These are phyloP conservation scores for Lipomyces spencermartinsiae DNA, from an alignment of 805 yeast species.

Conservation along the genomic window DNA sequence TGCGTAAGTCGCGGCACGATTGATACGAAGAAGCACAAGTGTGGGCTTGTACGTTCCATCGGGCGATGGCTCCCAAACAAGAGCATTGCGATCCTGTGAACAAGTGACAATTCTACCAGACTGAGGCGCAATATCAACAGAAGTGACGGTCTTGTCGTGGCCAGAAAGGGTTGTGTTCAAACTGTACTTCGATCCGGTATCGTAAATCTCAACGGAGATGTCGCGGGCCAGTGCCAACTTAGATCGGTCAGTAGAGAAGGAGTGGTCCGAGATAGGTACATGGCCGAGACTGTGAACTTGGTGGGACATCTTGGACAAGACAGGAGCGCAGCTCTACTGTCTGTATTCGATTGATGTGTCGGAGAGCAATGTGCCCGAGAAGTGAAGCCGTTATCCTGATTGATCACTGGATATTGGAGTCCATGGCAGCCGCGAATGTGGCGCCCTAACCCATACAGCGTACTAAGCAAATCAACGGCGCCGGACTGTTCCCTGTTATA, in stretches of 20 bases:
- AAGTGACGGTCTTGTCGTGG: conserved; percentile 93
- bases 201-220: conserved; percentile 75
- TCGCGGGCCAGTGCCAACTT: conserved; percentile 83
- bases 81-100: conserved; percentile 96
- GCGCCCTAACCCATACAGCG: background rate
- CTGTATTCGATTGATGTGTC: background rate
- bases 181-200: conserved; percentile 59
- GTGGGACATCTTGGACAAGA: conserved; percentile 32
- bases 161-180: conserved; percentile 72
- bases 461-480: no score
- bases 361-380: background rate
- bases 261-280: conserved; percentile 88
- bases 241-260: conserved; percentile 72
- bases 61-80: conserved; percentile 86
- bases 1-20: conserved; percentile 92
- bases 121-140: conserved; percentile 80
- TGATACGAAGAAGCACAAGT: conserved; percentile 87
- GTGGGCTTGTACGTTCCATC: conserved; percentile 80
- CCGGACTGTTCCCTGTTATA: no score
- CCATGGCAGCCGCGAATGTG: background rate
- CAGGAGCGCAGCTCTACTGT: conserved; percentile 50
- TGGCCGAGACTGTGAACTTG: conserved; percentile 70
- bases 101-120: conserved; percentile 94
- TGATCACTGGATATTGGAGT: background rate
- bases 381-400: no score